Evolutionary conservation across 257 asterid species (phyloP).

Genomic region (Ligustrum vulgare): DNA sequence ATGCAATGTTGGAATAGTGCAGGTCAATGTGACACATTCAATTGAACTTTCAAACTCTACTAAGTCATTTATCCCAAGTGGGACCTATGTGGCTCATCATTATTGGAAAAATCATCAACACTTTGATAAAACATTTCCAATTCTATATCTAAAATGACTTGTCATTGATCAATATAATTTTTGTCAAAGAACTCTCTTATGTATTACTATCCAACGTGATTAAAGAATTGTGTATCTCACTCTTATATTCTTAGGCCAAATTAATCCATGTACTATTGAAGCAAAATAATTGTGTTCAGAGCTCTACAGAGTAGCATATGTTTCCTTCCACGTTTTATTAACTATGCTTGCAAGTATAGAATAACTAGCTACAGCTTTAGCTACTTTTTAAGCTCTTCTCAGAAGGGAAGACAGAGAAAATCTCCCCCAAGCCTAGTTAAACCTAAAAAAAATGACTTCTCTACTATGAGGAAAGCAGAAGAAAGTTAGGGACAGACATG

Average conservation of each 20-base stretch:
- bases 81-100: conserved; percentile 1
- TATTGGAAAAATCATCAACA: neutral
- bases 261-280: neutral
- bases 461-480: neutral
- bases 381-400: neutral
- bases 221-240: neutral
- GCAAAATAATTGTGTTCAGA: neutral
- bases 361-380: neutral
- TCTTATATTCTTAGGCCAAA: neutral
- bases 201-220: neutral
- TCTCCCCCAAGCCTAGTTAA: neutral
- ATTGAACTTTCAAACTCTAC: neutral
- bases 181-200: neutral
- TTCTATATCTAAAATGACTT: neutral
- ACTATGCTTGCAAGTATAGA: neutral
- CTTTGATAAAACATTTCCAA: neutral
- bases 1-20: neutral
- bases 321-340: neutral
- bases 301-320: neutral
- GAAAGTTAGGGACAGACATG: neutral
- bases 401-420: neutral
- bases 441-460: neutral
- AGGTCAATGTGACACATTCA: neutral
- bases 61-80: neutral
- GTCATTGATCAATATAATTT: neutral